A percentile compares a stretch with the other conserved stretches of the same genome.
These are phyloP conservation scores for Starmerella scarabaei DNA, from an alignment of 805 yeast genomes.

Conservation along the genomic window DNA sequence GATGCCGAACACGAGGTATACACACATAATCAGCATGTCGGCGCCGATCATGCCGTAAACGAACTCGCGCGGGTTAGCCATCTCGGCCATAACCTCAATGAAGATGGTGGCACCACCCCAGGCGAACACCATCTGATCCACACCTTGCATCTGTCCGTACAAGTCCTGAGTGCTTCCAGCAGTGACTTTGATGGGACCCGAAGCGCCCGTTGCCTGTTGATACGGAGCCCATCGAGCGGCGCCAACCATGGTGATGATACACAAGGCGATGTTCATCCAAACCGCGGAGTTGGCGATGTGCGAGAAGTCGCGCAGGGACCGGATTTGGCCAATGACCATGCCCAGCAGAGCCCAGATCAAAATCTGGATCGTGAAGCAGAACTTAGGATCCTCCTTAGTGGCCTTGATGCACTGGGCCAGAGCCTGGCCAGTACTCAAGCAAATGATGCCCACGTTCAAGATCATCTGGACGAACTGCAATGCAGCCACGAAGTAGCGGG, in stretches of 20 bases:
- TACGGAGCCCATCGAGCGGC: constrained; percentile 21
- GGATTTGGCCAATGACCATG: constrained; percentile 33
- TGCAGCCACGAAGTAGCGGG: constrained; percentile 27
- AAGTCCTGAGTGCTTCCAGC: constrained; percentile 5
- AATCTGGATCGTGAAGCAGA: constrained; percentile 33
- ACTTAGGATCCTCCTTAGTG: constrained; percentile 14
- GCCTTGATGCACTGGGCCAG: constrained; percentile 29
- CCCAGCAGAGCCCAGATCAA: constrained; percentile 35
- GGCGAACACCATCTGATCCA: constrained; percentile 36
- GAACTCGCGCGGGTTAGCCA: constrained; percentile 38
- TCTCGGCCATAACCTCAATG: constrained; percentile 38
- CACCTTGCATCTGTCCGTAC: constrained; percentile 13
- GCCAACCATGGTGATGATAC: constrained; percentile 36
- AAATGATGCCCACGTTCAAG: constrained; percentile 33
- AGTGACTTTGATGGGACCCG: constrained; percentile 8
- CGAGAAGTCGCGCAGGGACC: constrained; percentile 31
- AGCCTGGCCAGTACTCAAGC: constrained; percentile 33
- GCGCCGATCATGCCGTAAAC: constrained; percentile 37
- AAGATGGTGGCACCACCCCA: constrained; percentile 42
- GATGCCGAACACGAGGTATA: constrained; percentile 34
- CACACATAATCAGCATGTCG: constrained; percentile 31
- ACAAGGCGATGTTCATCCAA: constrained; percentile 36
- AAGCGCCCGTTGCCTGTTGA: background rate
- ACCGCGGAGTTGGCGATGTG: constrained; percentile 35
- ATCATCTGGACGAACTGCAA: constrained; percentile 34